Percentiles rank a stretch among this genome's conserved stretches.
Conservation (phyloP, 2,329 filamentous ascomycete species). For the Microdochium trichocladiopsis region DNA sequence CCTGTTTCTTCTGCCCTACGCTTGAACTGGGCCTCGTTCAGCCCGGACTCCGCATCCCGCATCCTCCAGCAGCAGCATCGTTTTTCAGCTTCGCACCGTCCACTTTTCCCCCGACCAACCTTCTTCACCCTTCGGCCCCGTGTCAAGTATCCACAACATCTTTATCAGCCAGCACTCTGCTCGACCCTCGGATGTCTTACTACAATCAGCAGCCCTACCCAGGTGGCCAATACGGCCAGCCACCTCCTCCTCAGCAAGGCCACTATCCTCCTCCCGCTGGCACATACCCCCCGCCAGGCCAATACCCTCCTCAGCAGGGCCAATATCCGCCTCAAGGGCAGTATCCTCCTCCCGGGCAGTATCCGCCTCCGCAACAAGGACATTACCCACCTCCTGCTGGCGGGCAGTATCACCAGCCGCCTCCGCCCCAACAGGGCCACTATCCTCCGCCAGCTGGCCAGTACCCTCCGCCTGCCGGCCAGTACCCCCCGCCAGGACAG, state of each 20-base stretch:
- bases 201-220: conserved; percentile 10
- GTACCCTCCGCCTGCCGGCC: conserved; percentile 3
- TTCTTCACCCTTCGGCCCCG: no score
- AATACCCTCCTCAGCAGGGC: conserved; percentile 18
- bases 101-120: background rate
- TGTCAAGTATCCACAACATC: no score
- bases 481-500: conserved; percentile 7
- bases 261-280: conserved; percentile 6
- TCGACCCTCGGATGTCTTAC: conserved; percentile 9
- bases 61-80: background rate
- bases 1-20: no score
- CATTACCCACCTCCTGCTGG: conserved; percentile 21
- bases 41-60: no score
- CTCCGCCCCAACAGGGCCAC: conserved; percentile 28
- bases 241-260: conserved; percentile 10
- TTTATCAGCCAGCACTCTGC: background rate
- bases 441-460: conserved; percentile 30
- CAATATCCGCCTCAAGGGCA: conserved; percentile 9
- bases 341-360: conserved; percentile 6
- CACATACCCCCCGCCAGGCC: conserved; percentile 17
- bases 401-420: conserved; percentile 23
- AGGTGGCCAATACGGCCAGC: conserved; percentile 14
- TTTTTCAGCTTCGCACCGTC: no score
- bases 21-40: no score
- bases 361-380: conserved; percentile 13